These are phyloP conservation scores for Kazachstania sp. DNA, from an alignment of 1,139 yeast species.

Conservation along the genomic window DNA sequence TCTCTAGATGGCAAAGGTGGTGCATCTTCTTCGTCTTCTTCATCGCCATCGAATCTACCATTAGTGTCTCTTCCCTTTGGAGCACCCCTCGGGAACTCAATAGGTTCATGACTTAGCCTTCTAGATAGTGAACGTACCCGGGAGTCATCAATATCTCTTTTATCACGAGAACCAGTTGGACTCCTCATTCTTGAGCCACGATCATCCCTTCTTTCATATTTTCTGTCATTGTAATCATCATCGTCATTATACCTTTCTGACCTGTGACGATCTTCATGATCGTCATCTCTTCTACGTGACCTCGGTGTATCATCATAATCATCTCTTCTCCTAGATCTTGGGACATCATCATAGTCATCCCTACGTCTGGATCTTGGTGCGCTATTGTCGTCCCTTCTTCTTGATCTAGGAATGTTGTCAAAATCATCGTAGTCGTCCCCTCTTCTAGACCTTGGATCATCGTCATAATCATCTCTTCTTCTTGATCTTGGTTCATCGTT, in stretches of 20 bases:
- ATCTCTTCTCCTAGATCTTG: not conserved
- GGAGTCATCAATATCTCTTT: not conserved
- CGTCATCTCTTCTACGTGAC: not conserved
- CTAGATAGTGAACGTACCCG: too few species aligned
- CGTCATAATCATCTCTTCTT: too few species aligned
- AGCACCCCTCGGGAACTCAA: not conserved
- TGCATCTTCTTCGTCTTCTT: conserved; percentile 1
- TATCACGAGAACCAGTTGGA: not conserved
- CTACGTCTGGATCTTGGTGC: not conserved
- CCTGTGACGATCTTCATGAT: not conserved
- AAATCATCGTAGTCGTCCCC: too few species aligned
- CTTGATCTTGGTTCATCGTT: too few species aligned
- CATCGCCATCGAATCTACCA: not conserved
- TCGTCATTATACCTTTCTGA: not conserved
- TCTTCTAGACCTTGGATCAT: conserved; percentile 1
- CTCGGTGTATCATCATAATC: not conserved
- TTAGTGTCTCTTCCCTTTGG: not conserved
- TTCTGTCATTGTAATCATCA: not conserved
- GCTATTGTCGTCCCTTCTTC: not conserved
- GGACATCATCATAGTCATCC: not conserved
- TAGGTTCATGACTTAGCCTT: not conserved
- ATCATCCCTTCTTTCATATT: not conserved
- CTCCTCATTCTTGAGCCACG: not conserved
- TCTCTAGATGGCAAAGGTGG: conserved; percentile 1
- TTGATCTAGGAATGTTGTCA: not conserved